Base-by-base conservation (phyloP, 1,139 yeast species). In the Magnusiomyces paraingens region DNA sequence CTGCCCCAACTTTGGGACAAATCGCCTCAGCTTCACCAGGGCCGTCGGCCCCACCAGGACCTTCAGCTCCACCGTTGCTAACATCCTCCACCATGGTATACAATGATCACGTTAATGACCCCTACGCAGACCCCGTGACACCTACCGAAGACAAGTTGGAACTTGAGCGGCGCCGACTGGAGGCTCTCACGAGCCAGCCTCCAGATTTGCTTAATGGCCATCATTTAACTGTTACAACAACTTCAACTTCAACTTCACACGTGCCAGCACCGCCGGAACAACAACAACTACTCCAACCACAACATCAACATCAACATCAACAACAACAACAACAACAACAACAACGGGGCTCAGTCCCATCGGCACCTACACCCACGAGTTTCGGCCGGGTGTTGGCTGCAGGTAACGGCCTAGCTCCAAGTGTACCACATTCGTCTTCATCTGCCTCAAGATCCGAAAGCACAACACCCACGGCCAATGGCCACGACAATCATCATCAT, bases 381-480 rank as follows among this genome's bases (percentile, higher is more conserved):
- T 26, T 26, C 32, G 32, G 32, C 4, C 32, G 32, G 8, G 32
- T 26, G 32, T 26, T 26, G 32, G 32, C 32, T 8, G 32, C 32
- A 4, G 32, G 32, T 8, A 26, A 26, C 32, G 32, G 32, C 32
- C 8, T 26, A 26, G 32, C 32, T 4, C 32, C 32, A 4, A 26
- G 8, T 8, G 32, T 8, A 8, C 32, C 32, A 26, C 8, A 4
- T 26, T 26, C 32, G 32, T 26, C 32, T 26, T 4, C 32, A 26
- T 5, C 32, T 5, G 8, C 32, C 32, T 26, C 32, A 8, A 26
- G 32, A 4, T 26, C 32, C 32, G 32, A 26, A 26, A 26, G 32
- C 32, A n/a, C 52, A 11, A 17, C 49, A 2, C 47, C 49, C 11
- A 29, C 52, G 11, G 4, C 87, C 0, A 75, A 64, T 29, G 45